Conservation (phyloP, 202 grass and related monocot species). For the Saccharum hybrid region DNA sequence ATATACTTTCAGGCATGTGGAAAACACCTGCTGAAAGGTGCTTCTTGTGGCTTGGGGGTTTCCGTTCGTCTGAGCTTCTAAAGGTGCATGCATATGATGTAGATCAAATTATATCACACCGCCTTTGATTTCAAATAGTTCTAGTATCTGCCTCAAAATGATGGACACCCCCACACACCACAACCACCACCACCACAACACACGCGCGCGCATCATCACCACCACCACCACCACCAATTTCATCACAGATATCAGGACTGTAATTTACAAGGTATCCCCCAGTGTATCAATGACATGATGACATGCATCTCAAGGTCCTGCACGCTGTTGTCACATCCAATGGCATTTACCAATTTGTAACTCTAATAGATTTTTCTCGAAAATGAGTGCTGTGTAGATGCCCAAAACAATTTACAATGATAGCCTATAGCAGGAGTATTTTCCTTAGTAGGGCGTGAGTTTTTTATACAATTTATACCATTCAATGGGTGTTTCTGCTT, state of each 20-base stretch:
- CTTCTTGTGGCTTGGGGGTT: conserved; percentile 90
- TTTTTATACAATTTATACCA: conserved; percentile 3
- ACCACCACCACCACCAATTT: not conserved
- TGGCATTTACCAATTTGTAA: not conserved
- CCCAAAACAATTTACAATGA: not conserved
- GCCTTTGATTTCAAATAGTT: not conserved
- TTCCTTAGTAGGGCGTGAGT: not conserved
- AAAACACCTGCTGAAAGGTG: conserved; percentile 92
- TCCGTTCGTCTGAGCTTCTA: conserved; percentile 84
- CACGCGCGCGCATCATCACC: not conserved
- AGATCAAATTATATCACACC: conserved; percentile 27
- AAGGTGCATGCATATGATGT: conserved; percentile 60
- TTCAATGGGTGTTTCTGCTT: conserved; percentile 33
- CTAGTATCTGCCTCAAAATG: not conserved
- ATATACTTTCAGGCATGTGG: conserved; percentile 95
- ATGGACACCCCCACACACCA: not conserved
- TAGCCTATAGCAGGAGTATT: conserved; percentile 23
- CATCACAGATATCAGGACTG: too few relatives aligned
- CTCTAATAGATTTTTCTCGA: not conserved
- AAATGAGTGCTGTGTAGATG: not conserved
- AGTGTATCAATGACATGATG: not conserved
- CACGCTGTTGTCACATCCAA: not conserved
- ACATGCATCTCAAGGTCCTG: not conserved
- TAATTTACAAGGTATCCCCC: not conserved
- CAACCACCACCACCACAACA: not conserved